These are phyloP conservation scores for Psilocybe cubensis DNA, from an alignment of 768 basidiomycete genomes.

Conservation along the genomic window DNA sequence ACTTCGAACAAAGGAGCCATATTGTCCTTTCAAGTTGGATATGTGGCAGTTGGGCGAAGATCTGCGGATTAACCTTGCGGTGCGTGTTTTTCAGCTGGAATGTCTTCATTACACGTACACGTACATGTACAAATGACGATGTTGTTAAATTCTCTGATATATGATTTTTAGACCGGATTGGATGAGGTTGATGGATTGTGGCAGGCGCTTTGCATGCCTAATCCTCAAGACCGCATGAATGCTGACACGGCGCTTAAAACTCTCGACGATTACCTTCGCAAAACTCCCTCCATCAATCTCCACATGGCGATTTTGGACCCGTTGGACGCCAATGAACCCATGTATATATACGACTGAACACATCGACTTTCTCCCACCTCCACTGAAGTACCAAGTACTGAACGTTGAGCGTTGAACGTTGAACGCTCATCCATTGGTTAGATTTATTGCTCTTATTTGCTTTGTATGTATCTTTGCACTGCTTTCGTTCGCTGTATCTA, in stretches of 20 bases:
- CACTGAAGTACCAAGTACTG: no score
- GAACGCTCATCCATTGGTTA: no score
- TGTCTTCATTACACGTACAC: not conserved
- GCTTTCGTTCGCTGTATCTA: no score
- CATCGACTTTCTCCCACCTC: no score
- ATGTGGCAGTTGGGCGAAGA: constrained; percentile 15
- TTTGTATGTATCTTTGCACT: no score
- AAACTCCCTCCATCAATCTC: not conserved
- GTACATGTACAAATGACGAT: not conserved
- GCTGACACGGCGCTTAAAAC: not conserved
- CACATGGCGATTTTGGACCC: not conserved
- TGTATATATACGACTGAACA: no score
- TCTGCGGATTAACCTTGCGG: not conserved
- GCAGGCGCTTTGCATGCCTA: not conserved
- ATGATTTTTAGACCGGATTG: not conserved
- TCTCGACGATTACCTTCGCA: not conserved
- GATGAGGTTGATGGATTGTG: not conserved
- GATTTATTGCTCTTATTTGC: no score
- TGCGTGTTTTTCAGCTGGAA: not conserved
- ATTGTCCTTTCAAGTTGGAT: constrained; percentile 15
- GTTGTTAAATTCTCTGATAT: no score
- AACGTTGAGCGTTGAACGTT: no score
- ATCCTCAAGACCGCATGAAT: not conserved
- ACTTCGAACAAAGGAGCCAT: not conserved
- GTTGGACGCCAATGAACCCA: no score